Base-by-base conservation (phyloP, 2,329 filamentous ascomycete genomes). In the Spiromastix sp. region DNA sequence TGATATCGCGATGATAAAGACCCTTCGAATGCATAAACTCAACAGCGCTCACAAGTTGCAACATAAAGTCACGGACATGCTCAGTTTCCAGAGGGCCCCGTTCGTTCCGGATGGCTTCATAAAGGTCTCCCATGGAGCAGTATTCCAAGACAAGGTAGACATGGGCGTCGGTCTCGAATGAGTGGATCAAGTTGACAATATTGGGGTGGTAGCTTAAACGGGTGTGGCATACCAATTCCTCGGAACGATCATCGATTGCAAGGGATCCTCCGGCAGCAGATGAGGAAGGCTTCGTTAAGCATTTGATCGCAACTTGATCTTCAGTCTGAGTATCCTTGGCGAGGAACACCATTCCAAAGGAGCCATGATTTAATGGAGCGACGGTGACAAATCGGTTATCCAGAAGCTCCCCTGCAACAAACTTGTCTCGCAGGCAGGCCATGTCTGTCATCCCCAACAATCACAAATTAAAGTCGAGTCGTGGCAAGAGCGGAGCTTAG, bases 301-400 rank as follows among this genome's bases (percentile, higher is more conserved):
- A 95, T 67, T 98, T 98, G 72, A 98, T 83, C 43, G 91, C 91
- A 48, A 98, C 91, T 40, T 77, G 73, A 40, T 91, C 71, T 48
- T 79, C 75, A 41, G 83, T 93, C 45, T 70, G 58, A 46, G 79
- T 69, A 59, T 98, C 86, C 57, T 73, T 81, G 41, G 89, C 91
- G 64, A 86, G 79, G 64, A 95, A 95, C 51, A 98, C 91, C 85
- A 96, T 93, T 56, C 91, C 91, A 56, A 96, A 98, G 37, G 91
- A 96, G 50, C 91, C 91, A 72, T 95, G 86, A 59, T 98, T 98
- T 66, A 98, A 81, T 39, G 91, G 87, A 48, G 87, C 84, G 54
- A 95, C 72, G 38, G 87, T 93, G 64, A 83, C 72, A 61, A 91
- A 98, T 48, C 91, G 87, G 60, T 85, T 86, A 57, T 84, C 79